Evolutionary conservation across 352 stramenopile species (phyloP).

Genomic region (Globisporangium paddicum): DNA sequence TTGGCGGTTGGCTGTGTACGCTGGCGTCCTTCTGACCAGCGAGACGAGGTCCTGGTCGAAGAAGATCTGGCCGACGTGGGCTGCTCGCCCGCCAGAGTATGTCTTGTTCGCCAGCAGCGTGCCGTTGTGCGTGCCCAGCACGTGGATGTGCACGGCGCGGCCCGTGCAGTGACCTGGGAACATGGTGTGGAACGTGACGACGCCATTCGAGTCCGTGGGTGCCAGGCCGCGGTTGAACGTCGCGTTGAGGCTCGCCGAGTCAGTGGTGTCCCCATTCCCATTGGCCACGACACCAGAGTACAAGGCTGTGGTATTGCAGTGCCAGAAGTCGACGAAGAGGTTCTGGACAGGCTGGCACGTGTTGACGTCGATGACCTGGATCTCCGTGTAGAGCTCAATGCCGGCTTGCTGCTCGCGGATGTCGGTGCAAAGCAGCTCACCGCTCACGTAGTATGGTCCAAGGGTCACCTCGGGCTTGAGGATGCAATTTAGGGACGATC

Average conservation of each 20-base stretch:
- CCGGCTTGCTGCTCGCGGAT: constrained; percentile 11
- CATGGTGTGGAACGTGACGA: constrained; percentile 11
- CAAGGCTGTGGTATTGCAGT: constrained; percentile 15
- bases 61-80: constrained; percentile 16
- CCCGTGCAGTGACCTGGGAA: constrained; percentile 17
- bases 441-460: constrained; percentile 14
- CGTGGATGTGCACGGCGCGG: constrained; percentile 12
- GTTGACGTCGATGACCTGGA: constrained; percentile 16
- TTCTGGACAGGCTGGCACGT: constrained; percentile 10
- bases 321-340: constrained; percentile 16
- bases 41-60: constrained; percentile 8
- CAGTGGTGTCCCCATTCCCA: constrained; percentile 5
- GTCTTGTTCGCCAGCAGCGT: constrained; percentile 15
- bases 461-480: constrained; percentile 12
- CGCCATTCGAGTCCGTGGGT: neutral
- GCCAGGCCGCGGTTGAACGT: constrained; percentile 14
- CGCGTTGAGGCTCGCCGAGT: constrained; percentile 4
- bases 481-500: constrained; percentile 4
- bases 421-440: constrained; percentile 9
- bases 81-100: constrained; percentile 4
- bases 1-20: too few relatives aligned
- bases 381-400: constrained; percentile 9
- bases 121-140: constrained; percentile 8
- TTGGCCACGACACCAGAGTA: constrained; percentile 9
- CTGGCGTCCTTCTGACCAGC: neutral